Percentiles rank a stretch among this genome's conserved stretches.
These are phyloP conservation scores for Truncatella angustata DNA, from an alignment of 2,329 filamentous ascomycete species.

Conservation along the genomic window DNA sequence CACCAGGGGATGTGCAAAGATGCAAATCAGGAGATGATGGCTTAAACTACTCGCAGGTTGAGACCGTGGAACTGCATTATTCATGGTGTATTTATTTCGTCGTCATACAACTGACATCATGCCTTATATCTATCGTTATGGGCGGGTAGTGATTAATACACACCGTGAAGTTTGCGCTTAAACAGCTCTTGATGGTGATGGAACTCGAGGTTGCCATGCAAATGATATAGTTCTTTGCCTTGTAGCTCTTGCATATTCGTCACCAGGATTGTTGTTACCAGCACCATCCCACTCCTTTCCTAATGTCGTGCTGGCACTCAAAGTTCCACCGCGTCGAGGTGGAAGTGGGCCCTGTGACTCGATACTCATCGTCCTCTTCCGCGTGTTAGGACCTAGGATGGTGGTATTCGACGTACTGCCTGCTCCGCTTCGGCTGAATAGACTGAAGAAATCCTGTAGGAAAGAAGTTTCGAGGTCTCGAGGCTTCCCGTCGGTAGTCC, in stretches of 20 bases:
- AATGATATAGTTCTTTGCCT: conserved; percentile 19
- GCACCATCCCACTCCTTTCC: conserved; percentile 14
- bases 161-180: background rate
- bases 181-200: background rate
- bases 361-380: conserved; percentile 2
- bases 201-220: conserved; percentile 1
- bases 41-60: too few species aligned
- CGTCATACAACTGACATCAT: too few species aligned
- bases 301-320: conserved; percentile 13
- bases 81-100: too few species aligned
- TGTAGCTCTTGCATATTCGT: background rate
- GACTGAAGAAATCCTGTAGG: conserved; percentile 40
- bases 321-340: conserved; percentile 6
- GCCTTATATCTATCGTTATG: too few species aligned
- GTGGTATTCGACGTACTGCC: conserved; percentile 20
- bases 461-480: conserved; percentile 41
- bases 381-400: conserved; percentile 17
- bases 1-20: too few species aligned
- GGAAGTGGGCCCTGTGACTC: conserved; percentile 5
- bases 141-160: too few species aligned
- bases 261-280: conserved; percentile 13
- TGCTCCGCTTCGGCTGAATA: conserved; percentile 23
- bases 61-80: too few species aligned
- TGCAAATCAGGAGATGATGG: too few species aligned
- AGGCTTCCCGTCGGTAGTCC: conserved; percentile 43